Conservation (phyloP, 495 filamentous ascomycete genomes). For the Aspergillus homomorphus region DNA sequence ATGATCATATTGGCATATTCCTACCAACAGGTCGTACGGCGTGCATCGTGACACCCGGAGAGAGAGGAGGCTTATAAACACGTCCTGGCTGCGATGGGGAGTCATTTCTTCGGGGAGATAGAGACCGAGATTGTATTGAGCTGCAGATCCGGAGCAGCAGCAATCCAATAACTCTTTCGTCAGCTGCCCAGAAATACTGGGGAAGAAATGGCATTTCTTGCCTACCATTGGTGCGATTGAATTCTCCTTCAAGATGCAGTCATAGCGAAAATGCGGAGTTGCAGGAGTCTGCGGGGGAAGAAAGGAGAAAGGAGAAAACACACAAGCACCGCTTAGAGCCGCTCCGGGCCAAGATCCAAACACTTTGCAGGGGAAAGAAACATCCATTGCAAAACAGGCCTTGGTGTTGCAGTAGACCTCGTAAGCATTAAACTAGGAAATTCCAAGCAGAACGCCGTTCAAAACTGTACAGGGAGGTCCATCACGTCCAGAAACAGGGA, state of each 20-base stretch:
- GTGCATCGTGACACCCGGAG: neutral
- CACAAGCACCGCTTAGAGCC: neutral
- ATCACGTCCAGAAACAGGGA: neutral
- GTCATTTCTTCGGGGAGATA: constrained; percentile 13
- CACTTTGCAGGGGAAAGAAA: neutral
- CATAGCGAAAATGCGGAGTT: constrained; percentile 5
- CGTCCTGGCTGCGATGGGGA: neutral
- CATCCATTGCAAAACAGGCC: neutral
- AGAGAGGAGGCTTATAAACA: neutral
- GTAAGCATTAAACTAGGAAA: neutral
- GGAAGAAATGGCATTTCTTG: neutral
- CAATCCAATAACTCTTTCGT: neutral
- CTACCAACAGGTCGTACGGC: neutral
- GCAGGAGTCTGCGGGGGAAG: constrained; percentile 8
- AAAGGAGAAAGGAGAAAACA: neutral
- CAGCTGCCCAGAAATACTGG: neutral
- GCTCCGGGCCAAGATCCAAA: neutral
- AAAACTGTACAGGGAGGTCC: neutral
- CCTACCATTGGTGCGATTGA: constrained; percentile 8
- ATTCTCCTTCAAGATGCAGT: neutral
- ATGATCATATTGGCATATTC: neutral
- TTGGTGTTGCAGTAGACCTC: neutral
- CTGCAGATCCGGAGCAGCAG: neutral
- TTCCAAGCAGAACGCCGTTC: neutral
- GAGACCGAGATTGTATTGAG: constrained; percentile 14